A percentile compares a stretch with the other conserved stretches of the same genome.
phyloP scores from a whole-genome alignment of 495 filamentous ascomycete genomes.

The Alectoria sarmentosa region DNA sequence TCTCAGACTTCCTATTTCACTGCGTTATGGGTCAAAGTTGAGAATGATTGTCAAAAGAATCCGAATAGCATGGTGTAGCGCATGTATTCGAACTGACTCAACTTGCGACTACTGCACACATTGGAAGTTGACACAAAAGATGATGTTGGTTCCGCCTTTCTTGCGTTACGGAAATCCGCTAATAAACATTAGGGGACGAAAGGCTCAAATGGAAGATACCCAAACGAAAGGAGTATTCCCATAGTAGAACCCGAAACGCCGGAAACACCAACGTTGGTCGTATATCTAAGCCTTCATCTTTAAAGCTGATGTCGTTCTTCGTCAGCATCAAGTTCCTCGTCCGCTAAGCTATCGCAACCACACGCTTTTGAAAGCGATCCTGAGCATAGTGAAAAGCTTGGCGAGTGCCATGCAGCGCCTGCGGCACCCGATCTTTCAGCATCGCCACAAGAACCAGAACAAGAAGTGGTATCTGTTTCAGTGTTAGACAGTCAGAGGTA shows the following conservation, averaged over 20 bases:
- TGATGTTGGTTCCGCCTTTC: neutral
- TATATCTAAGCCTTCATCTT: slow-evolving; percentile 10
- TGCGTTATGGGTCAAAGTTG: too few relatives aligned
- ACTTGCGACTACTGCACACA: neutral
- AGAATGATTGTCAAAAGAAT: too few relatives aligned
- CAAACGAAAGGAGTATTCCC: too few relatives aligned
- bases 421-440: slow-evolving; percentile 32
- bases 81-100: neutral
- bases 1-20: too few relatives aligned
- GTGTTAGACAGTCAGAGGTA: slow-evolving; percentile 23
- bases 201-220: neutral
- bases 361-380: slow-evolving; percentile 7
- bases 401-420: slow-evolving; percentile 1
- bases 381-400: slow-evolving; percentile 9
- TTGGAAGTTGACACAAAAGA: neutral
- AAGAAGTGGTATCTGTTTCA: slow-evolving; percentile 48
- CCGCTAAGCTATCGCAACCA: neutral
- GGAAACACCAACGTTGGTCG: slow-evolving; percentile 14
- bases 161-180: neutral
- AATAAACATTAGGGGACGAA: neutral
- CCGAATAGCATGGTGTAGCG: too few relatives aligned
- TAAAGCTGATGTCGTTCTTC: slow-evolving; percentile 10
- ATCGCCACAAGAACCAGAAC: slow-evolving; percentile 58
- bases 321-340: neutral
- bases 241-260: neutral